These are phyloP conservation scores for Globisporangium splendens DNA, from an alignment of 352 stramenopile genomes.

Conservation along the genomic window DNA sequence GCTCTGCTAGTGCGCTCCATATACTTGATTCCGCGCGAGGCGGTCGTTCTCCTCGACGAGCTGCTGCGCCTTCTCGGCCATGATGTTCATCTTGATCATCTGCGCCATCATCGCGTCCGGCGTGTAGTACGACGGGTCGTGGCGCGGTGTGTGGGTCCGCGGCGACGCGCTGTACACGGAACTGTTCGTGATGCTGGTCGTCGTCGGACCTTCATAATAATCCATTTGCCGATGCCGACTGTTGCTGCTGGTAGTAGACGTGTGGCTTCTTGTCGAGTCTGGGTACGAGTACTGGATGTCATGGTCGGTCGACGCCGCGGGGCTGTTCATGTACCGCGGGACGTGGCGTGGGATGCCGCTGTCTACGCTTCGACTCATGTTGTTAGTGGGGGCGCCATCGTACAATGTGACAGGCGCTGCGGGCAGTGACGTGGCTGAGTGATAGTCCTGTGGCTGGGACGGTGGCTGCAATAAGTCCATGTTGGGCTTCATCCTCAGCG, in stretches of 20 bases:
- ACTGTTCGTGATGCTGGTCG: slow-evolving; percentile 11
- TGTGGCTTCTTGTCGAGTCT: slow-evolving; percentile 5
- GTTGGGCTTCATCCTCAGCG: slow-evolving; percentile 8
- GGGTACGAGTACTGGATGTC: neutral
- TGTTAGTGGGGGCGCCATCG: neutral
- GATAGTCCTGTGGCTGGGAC: neutral
- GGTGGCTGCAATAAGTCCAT: slow-evolving; percentile 13
- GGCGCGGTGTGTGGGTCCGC: neutral
- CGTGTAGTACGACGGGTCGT: slow-evolving; percentile 15
- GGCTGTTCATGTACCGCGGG: slow-evolving; percentile 10
- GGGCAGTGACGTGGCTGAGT: slow-evolving; percentile 2
- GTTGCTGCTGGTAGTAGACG: slow-evolving; percentile 8
- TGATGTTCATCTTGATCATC: slow-evolving; percentile 78
- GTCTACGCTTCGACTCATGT: slow-evolving; percentile 6
- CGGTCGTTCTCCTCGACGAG: slow-evolving; percentile 62
- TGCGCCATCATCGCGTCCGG: slow-evolving; percentile 59
- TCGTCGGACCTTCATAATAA: neutral
- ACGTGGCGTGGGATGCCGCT: slow-evolving; percentile 8
- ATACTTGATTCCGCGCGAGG: slow-evolving; percentile 35
- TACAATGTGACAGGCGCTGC: slow-evolving; percentile 6
- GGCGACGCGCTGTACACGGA: slow-evolving; percentile 5
- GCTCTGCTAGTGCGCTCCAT: slow-evolving; percentile 8
- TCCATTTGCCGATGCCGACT: slow-evolving; percentile 11
- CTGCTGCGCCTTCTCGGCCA: slow-evolving; percentile 58
- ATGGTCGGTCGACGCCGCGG: neutral